phyloP scores from a whole-genome alignment of 345 rosid species.

The Pistacia atlantica region DNA sequence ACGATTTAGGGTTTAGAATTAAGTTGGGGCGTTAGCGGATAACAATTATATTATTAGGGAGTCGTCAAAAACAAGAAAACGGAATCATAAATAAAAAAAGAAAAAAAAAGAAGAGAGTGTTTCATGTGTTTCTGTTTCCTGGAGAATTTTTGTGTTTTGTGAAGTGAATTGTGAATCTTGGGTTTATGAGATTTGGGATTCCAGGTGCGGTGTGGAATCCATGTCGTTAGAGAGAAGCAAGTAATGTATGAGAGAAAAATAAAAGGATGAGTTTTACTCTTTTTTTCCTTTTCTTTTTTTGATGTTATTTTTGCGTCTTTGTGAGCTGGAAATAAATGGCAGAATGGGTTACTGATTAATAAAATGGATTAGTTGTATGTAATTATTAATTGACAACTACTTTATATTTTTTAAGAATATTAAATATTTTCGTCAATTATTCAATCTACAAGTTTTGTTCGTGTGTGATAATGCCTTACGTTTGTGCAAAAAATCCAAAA shows the following conservation, averaged over 20 bases:
- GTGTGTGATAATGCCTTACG: too few species aligned
- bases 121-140: background rate
- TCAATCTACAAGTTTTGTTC: too few species aligned
- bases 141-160: background rate
- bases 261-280: background rate
- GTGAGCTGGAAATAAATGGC: background rate
- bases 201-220: conserved; percentile 32
- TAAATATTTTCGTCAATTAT: too few species aligned
- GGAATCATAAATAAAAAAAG: background rate
- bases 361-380: background rate
- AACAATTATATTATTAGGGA: background rate
- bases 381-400: conserved; percentile 6
- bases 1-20: conserved; percentile 1
- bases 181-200: conserved; percentile 38
- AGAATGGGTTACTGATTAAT: background rate
- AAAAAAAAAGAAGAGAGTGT: background rate
- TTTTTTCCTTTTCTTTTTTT: background rate
- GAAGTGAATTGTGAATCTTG: conserved; percentile 22
- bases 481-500: too few species aligned
- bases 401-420: background rate
- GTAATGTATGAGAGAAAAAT: background rate
- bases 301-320: background rate
- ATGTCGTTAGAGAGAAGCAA: conserved; percentile 12
- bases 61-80: background rate
- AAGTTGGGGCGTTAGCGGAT: background rate